Evolutionary conservation across 352 stramenopile species (phyloP), one percentile per base, ranked within the genome.

Genomic region (Pythium oligandrum): DNA sequence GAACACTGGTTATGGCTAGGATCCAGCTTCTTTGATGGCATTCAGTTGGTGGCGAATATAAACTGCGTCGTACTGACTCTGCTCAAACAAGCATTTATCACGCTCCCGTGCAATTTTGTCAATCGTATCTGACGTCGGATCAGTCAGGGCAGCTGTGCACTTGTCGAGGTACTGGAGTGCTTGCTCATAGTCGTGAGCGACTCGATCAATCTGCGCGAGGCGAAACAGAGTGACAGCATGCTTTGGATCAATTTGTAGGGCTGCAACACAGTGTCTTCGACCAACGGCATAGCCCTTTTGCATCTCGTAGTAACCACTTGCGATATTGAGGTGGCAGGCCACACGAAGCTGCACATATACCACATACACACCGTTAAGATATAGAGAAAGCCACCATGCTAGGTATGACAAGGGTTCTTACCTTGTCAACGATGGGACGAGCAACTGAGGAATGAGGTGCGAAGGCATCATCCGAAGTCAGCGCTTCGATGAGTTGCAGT

Each of bases 281-380:
- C 51, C 76, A 4, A 53, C 68, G 1, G 40, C 3, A 8, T 70
- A 75, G 11, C 81, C 67, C 26, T 72, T 74, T 39, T 90, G 77
- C 73, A 86, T 88, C 34, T 90, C 79, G 5, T 84, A 58, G 40
- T 51, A 82, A 7, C 70, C 77, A 12, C 67, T 75, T 6, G 73
- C 77, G 43, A 88, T 88, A 40, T 88, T 88, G 11, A 90, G 51
- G 42, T 80, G 72, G 48, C 73, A 87, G 6, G 76, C 73, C 4
- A 40, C 47, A 37, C 47, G 39, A 2, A 88, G 63, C 57, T 84
- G 60, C 4, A 78, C 33, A 62, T 69, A 34, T 17, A 49, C 36
- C 36, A 55, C 3, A 30, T 40, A 34, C n/a, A 51, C 17, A 45
- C 6, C 33, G 0, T 7, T 50, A 26, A 26, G 17, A 26, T 26